Evolutionary conservation across 441 rosid genomes (phyloP).

Genomic region (Erodium trifolium): DNA sequence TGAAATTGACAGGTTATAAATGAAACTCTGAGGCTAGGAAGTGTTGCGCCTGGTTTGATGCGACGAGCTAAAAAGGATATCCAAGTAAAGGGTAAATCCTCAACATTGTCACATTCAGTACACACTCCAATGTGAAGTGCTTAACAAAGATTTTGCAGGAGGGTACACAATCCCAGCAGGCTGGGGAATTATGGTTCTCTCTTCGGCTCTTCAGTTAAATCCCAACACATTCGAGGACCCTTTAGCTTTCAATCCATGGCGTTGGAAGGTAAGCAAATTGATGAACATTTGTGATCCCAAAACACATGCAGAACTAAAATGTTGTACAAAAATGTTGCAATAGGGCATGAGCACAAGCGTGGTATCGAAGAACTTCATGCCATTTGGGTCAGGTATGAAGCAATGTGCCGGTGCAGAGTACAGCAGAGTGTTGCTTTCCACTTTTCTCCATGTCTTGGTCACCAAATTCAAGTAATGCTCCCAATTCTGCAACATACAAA

Average conservation of each 20-base stretch:
- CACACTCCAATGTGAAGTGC: not conserved
- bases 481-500: not conserved
- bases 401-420: constrained; percentile 30
- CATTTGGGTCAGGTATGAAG: constrained; percentile 31
- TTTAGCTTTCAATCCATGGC: constrained; percentile 26
- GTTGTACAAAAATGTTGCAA: not conserved
- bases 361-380: constrained; percentile 23
- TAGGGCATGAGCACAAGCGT: constrained; percentile 14
- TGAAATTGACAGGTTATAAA: constrained; percentile 23
- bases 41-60: constrained; percentile 15
- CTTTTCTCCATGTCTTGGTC: constrained; percentile 29
- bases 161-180: constrained; percentile 31
- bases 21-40: constrained; percentile 26
- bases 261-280: constrained; percentile 25
- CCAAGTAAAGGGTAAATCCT: constrained; percentile 16
- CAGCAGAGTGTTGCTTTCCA: constrained; percentile 18
- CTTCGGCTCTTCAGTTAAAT: constrained; percentile 24
- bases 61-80: constrained; percentile 22
- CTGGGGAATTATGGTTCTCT: constrained; percentile 20
- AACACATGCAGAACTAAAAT: not conserved
- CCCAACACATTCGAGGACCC: constrained; percentile 27
- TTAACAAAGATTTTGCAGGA: constrained; percentile 1
- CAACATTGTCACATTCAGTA: not conserved
- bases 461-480: constrained; percentile 24
- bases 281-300: not conserved